phyloP scores from a whole-genome alignment of 768 basidiomycete genomes.

The Hygrophorus pudorinus region DNA sequence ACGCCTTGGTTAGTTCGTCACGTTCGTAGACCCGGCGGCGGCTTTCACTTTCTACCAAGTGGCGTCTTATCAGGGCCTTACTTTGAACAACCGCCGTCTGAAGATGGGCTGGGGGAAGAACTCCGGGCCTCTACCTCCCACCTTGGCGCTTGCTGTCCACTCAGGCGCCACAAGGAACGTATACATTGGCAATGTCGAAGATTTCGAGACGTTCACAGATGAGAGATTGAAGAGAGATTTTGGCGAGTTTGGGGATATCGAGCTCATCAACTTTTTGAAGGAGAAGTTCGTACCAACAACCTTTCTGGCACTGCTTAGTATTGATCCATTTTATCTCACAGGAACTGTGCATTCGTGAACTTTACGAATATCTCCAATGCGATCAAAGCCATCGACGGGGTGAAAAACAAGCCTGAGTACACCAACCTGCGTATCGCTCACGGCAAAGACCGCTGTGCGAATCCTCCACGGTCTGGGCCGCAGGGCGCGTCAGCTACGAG shows the following conservation, averaged over 20 bases:
- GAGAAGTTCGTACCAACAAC: slow-evolving; percentile 59
- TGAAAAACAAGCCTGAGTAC: slow-evolving; percentile 90
- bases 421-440: slow-evolving; percentile 82
- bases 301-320: slow-evolving; percentile 1
- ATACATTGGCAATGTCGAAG: slow-evolving; percentile 91
- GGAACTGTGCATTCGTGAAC: slow-evolving; percentile 94
- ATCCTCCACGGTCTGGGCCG: slow-evolving; percentile 77
- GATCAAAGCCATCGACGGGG: slow-evolving; percentile 95
- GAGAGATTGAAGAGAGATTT: slow-evolving; percentile 90
- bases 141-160: slow-evolving; percentile 81
- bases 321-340: slow-evolving; percentile 18
- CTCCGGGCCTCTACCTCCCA: slow-evolving; percentile 76
- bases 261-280: slow-evolving; percentile 90
- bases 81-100: slow-evolving; percentile 85
- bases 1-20: slow-evolving; percentile 62
- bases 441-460: slow-evolving; percentile 93
- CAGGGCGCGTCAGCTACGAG: slow-evolving; percentile 53
- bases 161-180: slow-evolving; percentile 94
- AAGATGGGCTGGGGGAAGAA: slow-evolving; percentile 99
- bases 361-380: slow-evolving; percentile 93
- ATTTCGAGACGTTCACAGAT: slow-evolving; percentile 87
- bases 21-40: slow-evolving; percentile 88
- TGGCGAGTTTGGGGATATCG: slow-evolving; percentile 93
- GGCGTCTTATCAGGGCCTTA: slow-evolving; percentile 82
- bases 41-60: slow-evolving; percentile 94